A percentile compares a stretch with the other conserved stretches of the same genome.
Evolutionary conservation across 2,329 filamentous ascomycete species (phyloP).

Genomic region (Aspergillus clavatus): DNA sequence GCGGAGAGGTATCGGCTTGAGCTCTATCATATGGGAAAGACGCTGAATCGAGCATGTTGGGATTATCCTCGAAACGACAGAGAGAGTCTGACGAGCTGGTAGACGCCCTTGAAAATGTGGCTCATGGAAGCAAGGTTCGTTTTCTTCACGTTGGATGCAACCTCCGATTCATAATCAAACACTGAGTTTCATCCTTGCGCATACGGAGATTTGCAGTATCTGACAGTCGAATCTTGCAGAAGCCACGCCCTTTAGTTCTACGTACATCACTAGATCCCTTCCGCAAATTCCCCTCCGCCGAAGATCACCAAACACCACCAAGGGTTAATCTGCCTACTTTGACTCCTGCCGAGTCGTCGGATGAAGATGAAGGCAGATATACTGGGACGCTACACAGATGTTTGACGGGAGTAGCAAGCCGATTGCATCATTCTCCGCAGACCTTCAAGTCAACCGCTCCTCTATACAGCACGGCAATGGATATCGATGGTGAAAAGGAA

Average conservation of each 20-base stretch:
- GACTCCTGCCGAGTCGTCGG: slow-evolving; percentile 36
- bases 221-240: slow-evolving; percentile 22
- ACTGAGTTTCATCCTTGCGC: too few species aligned
- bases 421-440: slow-evolving; percentile 3
- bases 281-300: slow-evolving; percentile 16
- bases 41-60: slow-evolving; percentile 17
- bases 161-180: background rate
- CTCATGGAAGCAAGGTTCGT: slow-evolving; percentile 25
- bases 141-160: background rate
- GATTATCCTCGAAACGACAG: slow-evolving; percentile 21
- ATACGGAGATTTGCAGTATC: too few species aligned
- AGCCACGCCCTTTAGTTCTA: slow-evolving; percentile 28
- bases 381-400: slow-evolving; percentile 1
- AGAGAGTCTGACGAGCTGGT: slow-evolving; percentile 52
- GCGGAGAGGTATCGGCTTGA: too few species aligned
- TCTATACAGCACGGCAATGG: slow-evolving; percentile 18
- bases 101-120: slow-evolving; percentile 52
- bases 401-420: slow-evolving; percentile 2
- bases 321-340: slow-evolving; percentile 22
- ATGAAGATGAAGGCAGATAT: slow-evolving; percentile 27
- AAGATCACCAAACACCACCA: slow-evolving; percentile 12
- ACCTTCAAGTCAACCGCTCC: background rate
- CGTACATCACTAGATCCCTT: slow-evolving; percentile 23
- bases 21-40: background rate
- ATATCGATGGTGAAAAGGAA: slow-evolving; percentile 28